phyloP scores from a whole-genome alignment of 441 rosid genomes.

The Aleurites moluccanus region DNA sequence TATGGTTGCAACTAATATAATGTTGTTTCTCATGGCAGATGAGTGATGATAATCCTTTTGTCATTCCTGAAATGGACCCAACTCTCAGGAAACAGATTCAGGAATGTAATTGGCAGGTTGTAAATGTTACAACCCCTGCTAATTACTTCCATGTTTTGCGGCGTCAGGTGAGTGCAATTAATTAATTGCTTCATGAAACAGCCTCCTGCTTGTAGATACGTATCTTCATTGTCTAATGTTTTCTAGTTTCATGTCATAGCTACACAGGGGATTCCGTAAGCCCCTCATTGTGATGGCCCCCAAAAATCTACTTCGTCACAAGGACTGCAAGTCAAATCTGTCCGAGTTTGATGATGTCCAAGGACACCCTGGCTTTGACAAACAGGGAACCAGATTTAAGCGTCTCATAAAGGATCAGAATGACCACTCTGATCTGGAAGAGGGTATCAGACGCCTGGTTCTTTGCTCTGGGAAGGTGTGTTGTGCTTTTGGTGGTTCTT shows the following conservation, averaged over 20 bases:
- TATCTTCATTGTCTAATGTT: conserved; percentile 23
- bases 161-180: conserved; percentile 64
- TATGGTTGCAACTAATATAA: not conserved
- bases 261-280: conserved; percentile 95
- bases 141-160: conserved; percentile 96
- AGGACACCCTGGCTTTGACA: conserved; percentile 98
- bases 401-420: conserved; percentile 94
- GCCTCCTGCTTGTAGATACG: conserved; percentile 5
- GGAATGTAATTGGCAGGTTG: conserved; percentile 98
- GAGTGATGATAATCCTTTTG: conserved; percentile 94
- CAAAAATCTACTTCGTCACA: conserved; percentile 93
- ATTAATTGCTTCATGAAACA: not conserved
- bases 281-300: conserved; percentile 94
- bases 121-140: conserved; percentile 97
- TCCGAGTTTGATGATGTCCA: conserved; percentile 97
- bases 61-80: conserved; percentile 94
- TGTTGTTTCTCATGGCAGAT: conserved; percentile 50
- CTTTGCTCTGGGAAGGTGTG: conserved; percentile 97
- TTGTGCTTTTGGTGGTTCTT: not conserved
- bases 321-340: conserved; percentile 93
- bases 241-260: conserved; percentile 37
- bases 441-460: conserved; percentile 84
- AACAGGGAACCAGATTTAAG: conserved; percentile 97
- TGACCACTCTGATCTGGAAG: conserved; percentile 80
- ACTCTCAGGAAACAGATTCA: conserved; percentile 90